A percentile compares a stretch with the other conserved stretches of the same genome.
phyloP scores from a whole-genome alignment of 164 flowering plant species.

The Aristolochia californica region DNA sequence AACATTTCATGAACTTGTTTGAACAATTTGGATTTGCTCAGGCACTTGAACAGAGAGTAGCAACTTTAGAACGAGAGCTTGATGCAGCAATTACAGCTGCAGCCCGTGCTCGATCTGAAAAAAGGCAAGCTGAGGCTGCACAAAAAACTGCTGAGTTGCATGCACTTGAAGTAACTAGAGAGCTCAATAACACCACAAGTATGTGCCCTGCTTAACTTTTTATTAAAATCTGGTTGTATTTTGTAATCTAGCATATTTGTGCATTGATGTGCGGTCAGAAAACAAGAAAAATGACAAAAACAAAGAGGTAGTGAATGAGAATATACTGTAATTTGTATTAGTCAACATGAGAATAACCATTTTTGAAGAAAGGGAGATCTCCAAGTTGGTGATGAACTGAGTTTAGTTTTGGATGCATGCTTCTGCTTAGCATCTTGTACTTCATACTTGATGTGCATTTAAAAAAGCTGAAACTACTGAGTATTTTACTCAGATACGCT shows the following conservation, averaged over 20 bases:
- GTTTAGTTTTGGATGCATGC: too few relatives aligned
- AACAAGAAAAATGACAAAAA: background rate
- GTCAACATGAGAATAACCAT: too few relatives aligned
- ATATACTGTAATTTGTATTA: too few relatives aligned
- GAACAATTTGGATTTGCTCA: conserved; percentile 13
- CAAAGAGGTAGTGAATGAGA: too few relatives aligned
- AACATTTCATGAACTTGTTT: background rate
- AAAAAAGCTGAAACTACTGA: too few relatives aligned
- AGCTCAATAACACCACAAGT: conserved; percentile 92
- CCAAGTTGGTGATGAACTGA: too few relatives aligned
- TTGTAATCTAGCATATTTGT: background rate
- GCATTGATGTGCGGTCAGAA: background rate
- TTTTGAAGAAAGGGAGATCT: too few relatives aligned
- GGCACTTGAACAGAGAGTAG: conserved; percentile 90
- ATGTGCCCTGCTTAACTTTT: conserved; percentile 11
- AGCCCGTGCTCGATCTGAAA: conserved; percentile 81
- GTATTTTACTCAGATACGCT: too few relatives aligned
- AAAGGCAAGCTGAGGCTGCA: conserved; percentile 74
- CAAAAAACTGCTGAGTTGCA: conserved; percentile 71
- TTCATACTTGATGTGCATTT: too few relatives aligned
- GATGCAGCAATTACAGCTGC: conserved; percentile 85
- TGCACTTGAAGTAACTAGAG: conserved; percentile 55
- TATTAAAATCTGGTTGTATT: background rate
- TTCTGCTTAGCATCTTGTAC: too few relatives aligned
- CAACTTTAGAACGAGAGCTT: conserved; percentile 69